Conservation (phyloP, 495 filamentous ascomycete species). For the Talaromyces liani region DNA sequence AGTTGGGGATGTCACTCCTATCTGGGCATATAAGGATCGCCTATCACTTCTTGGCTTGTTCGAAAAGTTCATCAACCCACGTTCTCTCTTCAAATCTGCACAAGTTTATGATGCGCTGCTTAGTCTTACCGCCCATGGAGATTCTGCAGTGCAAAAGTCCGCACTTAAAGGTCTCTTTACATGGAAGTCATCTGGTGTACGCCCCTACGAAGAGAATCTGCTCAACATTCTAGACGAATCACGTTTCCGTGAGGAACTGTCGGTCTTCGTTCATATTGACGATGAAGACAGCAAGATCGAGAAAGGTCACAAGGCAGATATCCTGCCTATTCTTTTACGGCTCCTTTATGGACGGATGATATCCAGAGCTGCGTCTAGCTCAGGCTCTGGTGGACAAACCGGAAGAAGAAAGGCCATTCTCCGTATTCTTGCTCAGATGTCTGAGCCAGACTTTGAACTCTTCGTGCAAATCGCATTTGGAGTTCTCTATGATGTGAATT, state of each 20-base stretch:
- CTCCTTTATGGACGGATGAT: conserved; percentile 86
- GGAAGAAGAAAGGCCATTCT: conserved; percentile 63
- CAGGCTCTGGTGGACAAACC: conserved; percentile 46
- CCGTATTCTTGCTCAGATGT: conserved; percentile 50
- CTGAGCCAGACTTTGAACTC: conserved; percentile 57
- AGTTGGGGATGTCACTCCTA: conserved; percentile 15
- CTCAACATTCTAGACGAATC: conserved; percentile 86
- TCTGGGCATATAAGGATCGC: conserved; percentile 63
- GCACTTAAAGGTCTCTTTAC: conserved; percentile 78
- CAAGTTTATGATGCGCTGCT: conserved; percentile 71
- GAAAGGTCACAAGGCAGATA: conserved; percentile 56
- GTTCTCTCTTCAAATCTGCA: conserved; percentile 65
- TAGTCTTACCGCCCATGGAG: conserved; percentile 71
- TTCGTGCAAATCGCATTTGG: conserved; percentile 83
- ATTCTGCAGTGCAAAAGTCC: conserved; percentile 78
- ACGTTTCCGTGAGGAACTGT: conserved; percentile 84
- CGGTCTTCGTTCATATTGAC: conserved; percentile 68
- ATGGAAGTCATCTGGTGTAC: conserved; percentile 74
- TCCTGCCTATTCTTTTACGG: conserved; percentile 81
- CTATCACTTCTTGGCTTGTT: conserved; percentile 78
- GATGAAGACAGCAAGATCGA: conserved; percentile 67
- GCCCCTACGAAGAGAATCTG: conserved; percentile 78
- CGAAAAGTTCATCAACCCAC: conserved; percentile 75
- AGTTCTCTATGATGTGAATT: conserved; percentile 47
- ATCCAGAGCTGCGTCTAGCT: conserved; percentile 60